Conservation (phyloP, 331 rosid genomes). For the Pyrus hybrid region DNA sequence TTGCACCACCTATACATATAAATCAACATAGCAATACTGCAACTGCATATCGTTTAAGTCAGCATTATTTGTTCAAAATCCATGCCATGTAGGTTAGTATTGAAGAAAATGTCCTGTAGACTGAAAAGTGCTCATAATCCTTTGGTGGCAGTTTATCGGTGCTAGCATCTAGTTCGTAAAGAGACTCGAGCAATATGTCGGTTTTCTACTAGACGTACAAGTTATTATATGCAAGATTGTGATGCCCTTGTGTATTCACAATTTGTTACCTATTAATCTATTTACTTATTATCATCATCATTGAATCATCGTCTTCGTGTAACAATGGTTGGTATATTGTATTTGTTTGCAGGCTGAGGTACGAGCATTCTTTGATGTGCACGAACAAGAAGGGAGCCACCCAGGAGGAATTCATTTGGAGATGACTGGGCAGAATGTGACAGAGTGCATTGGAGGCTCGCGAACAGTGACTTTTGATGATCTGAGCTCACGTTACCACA, state of each 20-base stretch:
- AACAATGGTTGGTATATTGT: neutral
- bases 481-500: slow-evolving; percentile 67
- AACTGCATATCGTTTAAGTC: neutral
- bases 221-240: neutral
- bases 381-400: slow-evolving; percentile 75
- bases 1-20: neutral
- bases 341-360: slow-evolving; percentile 48
- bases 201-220: neutral
- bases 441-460: slow-evolving; percentile 76
- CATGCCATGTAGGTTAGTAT: neutral
- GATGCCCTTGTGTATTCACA: neutral
- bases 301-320: neutral
- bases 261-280: too few species aligned
- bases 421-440: slow-evolving; percentile 75
- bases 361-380: slow-evolving; percentile 70
- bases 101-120: neutral
- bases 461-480: slow-evolving; percentile 60
- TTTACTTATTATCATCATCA: too few species aligned
- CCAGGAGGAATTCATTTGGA: slow-evolving; percentile 68
- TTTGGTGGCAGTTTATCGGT: neutral
- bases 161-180: neutral
- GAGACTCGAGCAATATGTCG: neutral
- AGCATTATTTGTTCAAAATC: neutral
- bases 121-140: neutral
- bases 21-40: neutral